Conservation (phyloP, 2,329 filamentous ascomycete species). For the Microcyclospora tardicrescens region DNA sequence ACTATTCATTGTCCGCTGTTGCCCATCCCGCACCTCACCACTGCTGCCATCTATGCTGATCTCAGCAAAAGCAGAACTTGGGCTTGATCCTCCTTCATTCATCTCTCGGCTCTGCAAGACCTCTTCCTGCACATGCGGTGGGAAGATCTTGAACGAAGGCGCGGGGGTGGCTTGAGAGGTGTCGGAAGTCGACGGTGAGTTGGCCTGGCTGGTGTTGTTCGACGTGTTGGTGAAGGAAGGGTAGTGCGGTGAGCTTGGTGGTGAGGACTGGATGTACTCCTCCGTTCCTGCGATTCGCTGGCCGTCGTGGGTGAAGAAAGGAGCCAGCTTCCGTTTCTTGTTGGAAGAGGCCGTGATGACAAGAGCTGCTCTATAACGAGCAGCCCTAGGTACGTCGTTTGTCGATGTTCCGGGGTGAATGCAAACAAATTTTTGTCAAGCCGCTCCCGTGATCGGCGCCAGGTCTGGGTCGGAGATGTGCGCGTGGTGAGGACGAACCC, state of each 20-base stretch:
- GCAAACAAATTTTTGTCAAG: too few species aligned
- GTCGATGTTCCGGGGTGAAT: too few species aligned
- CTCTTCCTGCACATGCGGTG: constrained; percentile 44
- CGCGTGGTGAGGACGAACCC: too few species aligned
- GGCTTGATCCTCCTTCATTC: constrained; percentile 17
- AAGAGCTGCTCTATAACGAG: constrained; percentile 6
- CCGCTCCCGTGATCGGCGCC: too few species aligned
- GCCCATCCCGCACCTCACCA: constrained; percentile 30
- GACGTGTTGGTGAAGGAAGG: constrained; percentile 1
- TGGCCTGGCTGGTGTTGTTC: constrained; percentile 7
- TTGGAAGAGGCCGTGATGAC: constrained; percentile 14
- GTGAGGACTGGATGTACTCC: too few species aligned
- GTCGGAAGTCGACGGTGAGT: constrained; percentile 11
- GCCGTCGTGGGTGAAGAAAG: constrained; percentile 11
- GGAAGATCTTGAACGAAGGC: constrained; percentile 33
- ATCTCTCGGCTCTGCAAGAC: constrained; percentile 20
- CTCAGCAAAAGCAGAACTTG: constrained; percentile 17
- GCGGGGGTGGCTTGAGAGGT: constrained; percentile 9
- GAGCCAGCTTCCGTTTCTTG: constrained; percentile 36
- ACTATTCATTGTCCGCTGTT: constrained; percentile 11
- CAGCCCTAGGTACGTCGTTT: background rate
- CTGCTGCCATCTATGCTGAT: constrained; percentile 24
- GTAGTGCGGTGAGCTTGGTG: background rate
- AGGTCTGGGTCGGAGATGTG: too few species aligned
- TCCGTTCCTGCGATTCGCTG: background rate